Conservation (phyloP, 306 rosid species). For the Geum urbanum region DNA sequence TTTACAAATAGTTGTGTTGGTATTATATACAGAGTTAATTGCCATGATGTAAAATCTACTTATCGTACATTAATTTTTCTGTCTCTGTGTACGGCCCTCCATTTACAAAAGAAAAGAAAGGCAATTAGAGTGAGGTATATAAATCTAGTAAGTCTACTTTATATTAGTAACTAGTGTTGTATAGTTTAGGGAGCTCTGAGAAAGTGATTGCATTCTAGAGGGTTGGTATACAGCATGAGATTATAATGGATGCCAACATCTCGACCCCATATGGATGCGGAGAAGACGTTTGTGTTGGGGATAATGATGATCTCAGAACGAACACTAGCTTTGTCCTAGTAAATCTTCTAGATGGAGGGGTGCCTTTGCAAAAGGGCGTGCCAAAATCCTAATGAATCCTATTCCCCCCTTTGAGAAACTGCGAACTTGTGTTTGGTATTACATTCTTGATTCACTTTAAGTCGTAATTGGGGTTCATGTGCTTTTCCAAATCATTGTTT, state of each 20-base stretch:
- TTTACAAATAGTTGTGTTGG: too few relatives aligned
- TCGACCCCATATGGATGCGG: conserved; percentile 1
- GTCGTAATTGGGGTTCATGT: conserved; percentile 34
- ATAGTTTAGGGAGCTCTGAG: conserved; percentile 7
- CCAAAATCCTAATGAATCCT: conserved; percentile 9
- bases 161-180: neutral
- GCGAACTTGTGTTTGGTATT: conserved; percentile 1
- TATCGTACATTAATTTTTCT: neutral
- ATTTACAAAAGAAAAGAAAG: neutral
- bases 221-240: neutral
- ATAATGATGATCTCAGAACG: conserved; percentile 20
- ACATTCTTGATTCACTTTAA: neutral
- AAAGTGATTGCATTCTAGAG: conserved; percentile 1
- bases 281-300: conserved; percentile 3
- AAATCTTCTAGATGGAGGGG: conserved; percentile 23
- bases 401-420: neutral
- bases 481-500: conserved; percentile 36
- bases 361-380: conserved; percentile 14
- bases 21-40: too few relatives aligned
- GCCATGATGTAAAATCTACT: neutral
- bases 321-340: neutral
- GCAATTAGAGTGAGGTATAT: conserved; percentile 13
- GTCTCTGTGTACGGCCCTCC: conserved; percentile 4
- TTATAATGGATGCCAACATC: conserved; percentile 13
- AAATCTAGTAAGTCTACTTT: conserved; percentile 15